These are phyloP conservation scores for Poronia punctata DNA, from an alignment of 495 filamentous ascomycete species.

Conservation along the genomic window DNA sequence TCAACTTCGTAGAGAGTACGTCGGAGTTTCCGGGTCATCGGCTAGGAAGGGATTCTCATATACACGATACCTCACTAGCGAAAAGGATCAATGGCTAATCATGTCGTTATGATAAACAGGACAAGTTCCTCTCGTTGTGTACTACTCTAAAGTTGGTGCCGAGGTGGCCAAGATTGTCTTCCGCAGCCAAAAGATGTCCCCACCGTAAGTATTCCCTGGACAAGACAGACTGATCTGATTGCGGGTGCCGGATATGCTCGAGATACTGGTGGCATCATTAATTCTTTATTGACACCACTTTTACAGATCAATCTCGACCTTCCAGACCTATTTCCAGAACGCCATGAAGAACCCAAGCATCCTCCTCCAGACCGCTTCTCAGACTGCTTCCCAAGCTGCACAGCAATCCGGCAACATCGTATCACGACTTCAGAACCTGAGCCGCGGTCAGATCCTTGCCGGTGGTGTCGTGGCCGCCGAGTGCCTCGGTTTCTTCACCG, in stretches of 20 bases:
- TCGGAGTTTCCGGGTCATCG: constrained; percentile 10
- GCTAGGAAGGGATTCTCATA: too few species aligned
- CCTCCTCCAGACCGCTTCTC: constrained; percentile 33
- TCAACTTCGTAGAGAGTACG: constrained; percentile 84
- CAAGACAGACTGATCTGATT: neutral
- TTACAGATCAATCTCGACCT: constrained; percentile 62
- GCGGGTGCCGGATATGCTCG: neutral
- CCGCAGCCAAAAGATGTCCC: constrained; percentile 81
- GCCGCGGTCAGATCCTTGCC: constrained; percentile 56
- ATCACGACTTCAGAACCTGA: constrained; percentile 60
- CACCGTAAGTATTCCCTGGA: constrained; percentile 63
- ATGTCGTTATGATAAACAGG: constrained; percentile 50
- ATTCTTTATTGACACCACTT: constrained; percentile 21
- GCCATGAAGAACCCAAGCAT: constrained; percentile 60
- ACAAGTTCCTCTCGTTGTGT: constrained; percentile 75
- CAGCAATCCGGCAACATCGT: constrained; percentile 42
- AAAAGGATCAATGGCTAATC: constrained; percentile 1
- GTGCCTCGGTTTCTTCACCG: constrained; percentile 91
- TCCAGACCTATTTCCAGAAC: constrained; percentile 82
- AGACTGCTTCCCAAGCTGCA: constrained; percentile 22
- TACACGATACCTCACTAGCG: too few species aligned
- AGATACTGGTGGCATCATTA: too few species aligned
- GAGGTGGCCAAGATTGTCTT: constrained; percentile 85
- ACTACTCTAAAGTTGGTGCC: constrained; percentile 82
- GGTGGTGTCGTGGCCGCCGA: constrained; percentile 76